These are phyloP conservation scores for Phialophora expanda DNA, from an alignment of 2,329 filamentous ascomycete species.

Conservation along the genomic window DNA sequence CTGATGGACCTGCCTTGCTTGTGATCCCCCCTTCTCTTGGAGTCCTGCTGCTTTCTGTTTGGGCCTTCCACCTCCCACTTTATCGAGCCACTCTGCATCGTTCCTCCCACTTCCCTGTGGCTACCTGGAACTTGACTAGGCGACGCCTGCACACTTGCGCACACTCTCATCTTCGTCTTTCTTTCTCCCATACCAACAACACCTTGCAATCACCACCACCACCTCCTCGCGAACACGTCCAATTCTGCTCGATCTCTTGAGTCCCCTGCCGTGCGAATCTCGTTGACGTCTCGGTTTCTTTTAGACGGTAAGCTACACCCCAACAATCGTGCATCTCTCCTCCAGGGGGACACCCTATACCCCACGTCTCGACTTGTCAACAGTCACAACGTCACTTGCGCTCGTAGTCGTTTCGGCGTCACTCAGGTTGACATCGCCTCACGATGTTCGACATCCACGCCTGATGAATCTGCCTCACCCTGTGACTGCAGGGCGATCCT, in stretches of 20 bases:
- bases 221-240: conserved; percentile 13
- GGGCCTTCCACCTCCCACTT: conserved; percentile 20
- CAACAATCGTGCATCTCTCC: conserved; percentile 19
- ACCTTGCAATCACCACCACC: conserved; percentile 27
- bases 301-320: conserved; percentile 33
- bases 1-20: conserved; percentile 11
- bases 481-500: conserved; percentile 6
- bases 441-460: conserved; percentile 15
- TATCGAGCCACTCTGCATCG: conserved; percentile 8
- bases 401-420: conserved; percentile 21
- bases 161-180: conserved; percentile 20
- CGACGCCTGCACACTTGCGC: conserved; percentile 20
- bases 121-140: conserved; percentile 22
- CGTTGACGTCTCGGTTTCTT: conserved; percentile 15
- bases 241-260: conserved; percentile 22
- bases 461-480: conserved; percentile 9
- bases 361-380: conserved; percentile 33
- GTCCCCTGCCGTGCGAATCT: conserved; percentile 23
- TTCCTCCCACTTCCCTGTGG: conserved; percentile 20
- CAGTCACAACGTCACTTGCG: conserved; percentile 17
- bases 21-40: conserved; percentile 6
- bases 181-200: conserved; percentile 24
- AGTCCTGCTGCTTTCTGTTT: conserved; percentile 7
- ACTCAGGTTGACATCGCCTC: conserved; percentile 1
- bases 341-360: conserved; percentile 27